Evolutionary conservation across 2,329 filamentous ascomycete species (phyloP).

Genomic region (Juglanconis sp.): DNA sequence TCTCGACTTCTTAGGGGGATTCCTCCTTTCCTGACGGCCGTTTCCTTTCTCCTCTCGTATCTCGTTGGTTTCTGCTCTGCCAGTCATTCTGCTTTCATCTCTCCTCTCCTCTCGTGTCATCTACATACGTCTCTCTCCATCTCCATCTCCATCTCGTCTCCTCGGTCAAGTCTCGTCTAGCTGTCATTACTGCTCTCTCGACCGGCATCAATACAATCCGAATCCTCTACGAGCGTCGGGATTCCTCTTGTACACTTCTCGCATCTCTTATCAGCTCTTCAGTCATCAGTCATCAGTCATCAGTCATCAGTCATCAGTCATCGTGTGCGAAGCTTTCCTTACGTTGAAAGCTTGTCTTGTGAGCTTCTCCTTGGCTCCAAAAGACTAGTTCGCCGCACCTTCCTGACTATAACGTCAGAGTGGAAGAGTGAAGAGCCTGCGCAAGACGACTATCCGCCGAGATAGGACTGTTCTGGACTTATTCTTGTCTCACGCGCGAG

Average conservation of each 20-base stretch:
- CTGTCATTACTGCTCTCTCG: conserved; percentile 17
- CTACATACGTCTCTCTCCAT: conserved; percentile 23
- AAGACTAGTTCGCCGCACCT: not conserved
- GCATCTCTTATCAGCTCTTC: conserved; percentile 18
- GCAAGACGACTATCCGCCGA: not conserved
- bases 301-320: conserved; percentile 5
- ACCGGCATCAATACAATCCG: conserved; percentile 18
- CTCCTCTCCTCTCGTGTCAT: conserved; percentile 11
- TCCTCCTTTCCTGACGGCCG: conserved; percentile 36
- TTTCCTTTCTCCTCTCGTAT: conserved; percentile 37
- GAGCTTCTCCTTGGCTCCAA: conserved; percentile 7
- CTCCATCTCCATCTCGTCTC: conserved; percentile 20
- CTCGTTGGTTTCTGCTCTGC: conserved; percentile 31
- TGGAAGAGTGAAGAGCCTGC: not conserved
- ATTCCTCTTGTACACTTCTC: conserved; percentile 18
- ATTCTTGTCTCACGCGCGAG: not conserved
- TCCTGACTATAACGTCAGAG: not conserved
- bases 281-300: conserved; percentile 7
- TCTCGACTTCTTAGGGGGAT: conserved; percentile 36
- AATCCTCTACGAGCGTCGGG: conserved; percentile 22
- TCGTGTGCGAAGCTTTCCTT: conserved; percentile 18
- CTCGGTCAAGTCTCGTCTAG: conserved; percentile 9
- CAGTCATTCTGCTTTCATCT: conserved; percentile 22
- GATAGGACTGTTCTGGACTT: not conserved
- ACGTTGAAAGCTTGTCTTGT: conserved; percentile 6